Conservation (phyloP, 2,329 filamentous ascomycete species). For the Pseudogymnoascus pannorum region DNA sequence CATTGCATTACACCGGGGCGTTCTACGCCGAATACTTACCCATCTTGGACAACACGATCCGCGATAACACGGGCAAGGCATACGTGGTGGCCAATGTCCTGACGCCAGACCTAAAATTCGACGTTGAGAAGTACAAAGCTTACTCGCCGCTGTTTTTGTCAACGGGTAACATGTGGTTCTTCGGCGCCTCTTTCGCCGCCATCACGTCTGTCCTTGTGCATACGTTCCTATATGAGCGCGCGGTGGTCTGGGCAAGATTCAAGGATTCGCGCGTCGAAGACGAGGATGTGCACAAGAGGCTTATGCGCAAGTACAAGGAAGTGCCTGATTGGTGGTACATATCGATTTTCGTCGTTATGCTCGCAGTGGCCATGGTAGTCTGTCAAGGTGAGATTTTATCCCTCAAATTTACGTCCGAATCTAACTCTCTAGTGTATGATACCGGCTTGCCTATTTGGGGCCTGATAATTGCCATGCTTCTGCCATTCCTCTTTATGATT, state of each 20-base stretch:
- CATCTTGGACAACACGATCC: conserved; percentile 62
- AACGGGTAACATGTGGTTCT: conserved; percentile 63
- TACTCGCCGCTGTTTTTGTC: conserved; percentile 66
- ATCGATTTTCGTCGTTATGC: conserved; percentile 25
- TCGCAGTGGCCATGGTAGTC: neutral
- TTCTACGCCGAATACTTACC: conserved; percentile 60
- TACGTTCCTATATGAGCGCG: conserved; percentile 59
- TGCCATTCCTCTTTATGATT: conserved; percentile 56
- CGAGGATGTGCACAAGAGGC: conserved; percentile 44
- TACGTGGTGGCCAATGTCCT: conserved; percentile 62
- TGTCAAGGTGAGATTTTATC: neutral
- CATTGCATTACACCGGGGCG: conserved; percentile 56
- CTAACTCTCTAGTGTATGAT: neutral
- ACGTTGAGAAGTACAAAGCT: conserved; percentile 54
- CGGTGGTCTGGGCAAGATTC: conserved; percentile 49
- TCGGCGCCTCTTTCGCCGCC: conserved; percentile 65
- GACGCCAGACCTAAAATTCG: conserved; percentile 52
- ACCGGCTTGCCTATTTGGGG: conserved; percentile 16
- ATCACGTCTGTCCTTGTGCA: conserved; percentile 63
- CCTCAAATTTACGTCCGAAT: neutral
- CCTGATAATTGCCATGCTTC: conserved; percentile 18
- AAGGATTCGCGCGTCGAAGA: conserved; percentile 25
- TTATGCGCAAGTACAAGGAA: conserved; percentile 49
- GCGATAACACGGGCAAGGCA: conserved; percentile 58
- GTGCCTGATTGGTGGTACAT: conserved; percentile 52